Evolutionary conservation across 768 basidiomycete species (phyloP), one percentile per base, ranked within the genome.

Genomic region (Amanita phalloides): DNA sequence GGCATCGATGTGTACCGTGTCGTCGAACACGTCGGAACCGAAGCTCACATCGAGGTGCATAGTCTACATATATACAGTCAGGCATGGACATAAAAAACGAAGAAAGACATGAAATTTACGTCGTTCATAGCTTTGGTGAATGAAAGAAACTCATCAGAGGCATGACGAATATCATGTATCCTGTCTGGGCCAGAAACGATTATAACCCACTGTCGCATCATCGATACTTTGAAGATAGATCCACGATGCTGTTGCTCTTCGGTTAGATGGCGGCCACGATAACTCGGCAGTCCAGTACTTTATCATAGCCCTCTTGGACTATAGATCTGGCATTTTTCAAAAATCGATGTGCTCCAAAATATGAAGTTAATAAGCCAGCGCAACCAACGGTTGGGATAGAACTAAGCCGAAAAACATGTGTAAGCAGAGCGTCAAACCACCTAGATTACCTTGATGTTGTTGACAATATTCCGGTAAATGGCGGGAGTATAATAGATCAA

Each of bases 121-220:
- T 47, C 71, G 44, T 60, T 56, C 41, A 69, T 64, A 3, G 69
- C 69, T n/a, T 69, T 66, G 51, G 56, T 53, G 46, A 71, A 66
- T 26, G 75, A 76, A 4, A 78, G 62, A 26, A 66, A 65, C 14
- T 73, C 66, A 48, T 77, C 75, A 4, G 71, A 65, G n/a, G 71
- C 70, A 51, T 62, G 71, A 41, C 71, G 68, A 21, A 79, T 56
- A 39, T 77, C 74, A 2, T 76, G 72, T 17, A 75, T 61, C 33
- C 66, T 63, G 23, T 62, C 53, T 0, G 62, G 61, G 0, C 74
- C 69, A 9, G 69, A 66, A 25, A 73, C 61, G 8, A 32, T 9
- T 32, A 32, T 32, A 4, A 32, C 4, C 30, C 32, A 32, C 10
- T 11, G 9, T 11, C 10, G 32, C 32, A 32, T 32, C 32, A 11